These are phyloP conservation scores for Hymenotorrendiella dingleyae DNA, from an alignment of 2,329 filamentous ascomycete species.

Conservation along the genomic window DNA sequence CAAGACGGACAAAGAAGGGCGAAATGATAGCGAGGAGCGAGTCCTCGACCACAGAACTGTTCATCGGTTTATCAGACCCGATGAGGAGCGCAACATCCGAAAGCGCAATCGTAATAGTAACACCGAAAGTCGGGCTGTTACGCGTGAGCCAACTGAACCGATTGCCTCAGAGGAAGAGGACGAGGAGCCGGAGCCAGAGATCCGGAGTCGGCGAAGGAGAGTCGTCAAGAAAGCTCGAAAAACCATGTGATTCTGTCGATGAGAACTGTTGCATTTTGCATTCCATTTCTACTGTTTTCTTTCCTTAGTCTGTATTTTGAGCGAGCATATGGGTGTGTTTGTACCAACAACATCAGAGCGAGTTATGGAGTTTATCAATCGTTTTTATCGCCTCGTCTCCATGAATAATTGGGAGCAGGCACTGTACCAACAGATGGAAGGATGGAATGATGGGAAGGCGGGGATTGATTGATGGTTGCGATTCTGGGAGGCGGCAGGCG, in stretches of 20 bases:
- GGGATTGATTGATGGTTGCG: no score
- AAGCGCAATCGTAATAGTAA: constrained; percentile 18
- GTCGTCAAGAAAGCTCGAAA: neutral
- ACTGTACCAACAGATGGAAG: no score
- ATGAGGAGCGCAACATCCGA: constrained; percentile 49
- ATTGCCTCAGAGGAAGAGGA: neutral
- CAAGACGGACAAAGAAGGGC: constrained; percentile 79
- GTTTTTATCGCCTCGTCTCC: no score
- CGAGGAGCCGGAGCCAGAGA: neutral
- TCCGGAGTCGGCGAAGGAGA: neutral
- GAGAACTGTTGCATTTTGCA: neutral
- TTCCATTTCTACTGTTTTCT: neutral
- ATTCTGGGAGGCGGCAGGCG: no score
- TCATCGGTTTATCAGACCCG: constrained; percentile 72
- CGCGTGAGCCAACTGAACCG: constrained; percentile 11
- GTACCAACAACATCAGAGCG: no score
- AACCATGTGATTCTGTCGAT: neutral
- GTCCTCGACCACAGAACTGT: constrained; percentile 76
- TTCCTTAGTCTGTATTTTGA: neutral
- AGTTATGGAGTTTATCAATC: no score
- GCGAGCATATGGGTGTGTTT: neutral
- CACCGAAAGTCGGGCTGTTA: constrained; percentile 20
- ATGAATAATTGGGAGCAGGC: no score
- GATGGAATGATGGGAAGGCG: no score
- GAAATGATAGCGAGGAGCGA: constrained; percentile 63